phyloP scores from a whole-genome alignment of 257 asterid genomes.

The Misopates orontium region DNA sequence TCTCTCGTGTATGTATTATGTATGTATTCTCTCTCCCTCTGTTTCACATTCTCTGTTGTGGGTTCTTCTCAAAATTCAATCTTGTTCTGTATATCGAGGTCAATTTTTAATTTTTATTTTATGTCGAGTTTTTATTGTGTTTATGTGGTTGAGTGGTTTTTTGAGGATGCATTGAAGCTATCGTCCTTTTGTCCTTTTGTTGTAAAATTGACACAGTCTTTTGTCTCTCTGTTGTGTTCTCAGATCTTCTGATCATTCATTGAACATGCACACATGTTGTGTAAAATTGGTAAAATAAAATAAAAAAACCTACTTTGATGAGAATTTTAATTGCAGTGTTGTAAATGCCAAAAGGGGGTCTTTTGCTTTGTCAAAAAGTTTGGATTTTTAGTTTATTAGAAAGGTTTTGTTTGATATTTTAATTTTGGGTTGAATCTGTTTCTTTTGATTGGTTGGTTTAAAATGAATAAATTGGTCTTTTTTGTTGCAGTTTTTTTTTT shows the following conservation, averaged over 20 bases:
- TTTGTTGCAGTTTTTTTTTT: background rate
- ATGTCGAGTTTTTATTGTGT: background rate
- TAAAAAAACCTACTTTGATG: background rate
- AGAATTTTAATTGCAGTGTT: slow-evolving; percentile 18
- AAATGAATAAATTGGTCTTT: background rate
- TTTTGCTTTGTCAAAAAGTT: slow-evolving; percentile 19
- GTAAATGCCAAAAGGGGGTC: slow-evolving; percentile 19
- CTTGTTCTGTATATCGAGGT: slow-evolving; percentile 15
- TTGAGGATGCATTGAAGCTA: slow-evolving; percentile 18
- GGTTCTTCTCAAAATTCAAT: slow-evolving; percentile 22
- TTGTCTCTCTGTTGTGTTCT: background rate
- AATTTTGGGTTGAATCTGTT: background rate
- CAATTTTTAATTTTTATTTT: slow-evolving; percentile 1
- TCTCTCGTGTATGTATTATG: slow-evolving; percentile 5
- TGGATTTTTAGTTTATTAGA: slow-evolving; percentile 14
- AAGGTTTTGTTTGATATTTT: slow-evolving; percentile 19
- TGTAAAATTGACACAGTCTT: background rate
- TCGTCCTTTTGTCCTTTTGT: slow-evolving; percentile 32
- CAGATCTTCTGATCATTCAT: slow-evolving; percentile 21
- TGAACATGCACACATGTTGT: slow-evolving; percentile 20
- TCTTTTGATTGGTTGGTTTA: background rate
- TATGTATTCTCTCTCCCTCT: slow-evolving; percentile 15
- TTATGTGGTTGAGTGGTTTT: slow-evolving; percentile 20
- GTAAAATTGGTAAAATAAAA: background rate
- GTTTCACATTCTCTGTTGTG: slow-evolving; percentile 19